phyloP scores from a whole-genome alignment of 225 moss, liverwort and hornwort genomes.

The Pleurozium schreberi region DNA sequence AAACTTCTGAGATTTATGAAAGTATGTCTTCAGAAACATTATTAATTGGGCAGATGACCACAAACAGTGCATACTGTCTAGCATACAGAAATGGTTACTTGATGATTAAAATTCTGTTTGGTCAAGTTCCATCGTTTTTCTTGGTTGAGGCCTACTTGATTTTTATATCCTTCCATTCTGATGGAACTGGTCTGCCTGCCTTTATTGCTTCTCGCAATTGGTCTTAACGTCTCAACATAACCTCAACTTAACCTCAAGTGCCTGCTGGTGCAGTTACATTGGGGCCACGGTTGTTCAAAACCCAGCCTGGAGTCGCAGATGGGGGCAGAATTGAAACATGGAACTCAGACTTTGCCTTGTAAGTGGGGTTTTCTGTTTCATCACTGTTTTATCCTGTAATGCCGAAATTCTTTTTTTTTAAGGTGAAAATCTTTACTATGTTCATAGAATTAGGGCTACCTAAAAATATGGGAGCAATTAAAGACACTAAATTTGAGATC shows the following conservation, averaged over 20 bases:
- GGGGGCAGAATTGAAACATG: conserved; percentile 37
- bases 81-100: neutral
- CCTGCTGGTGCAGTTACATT: conserved; percentile 40
- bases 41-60: neutral
- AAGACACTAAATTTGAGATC: too few relatives aligned
- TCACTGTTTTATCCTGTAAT: neutral
- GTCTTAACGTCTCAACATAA: neutral
- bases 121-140: neutral
- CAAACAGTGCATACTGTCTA: neutral
- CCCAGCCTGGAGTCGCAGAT: conserved; percentile 33
- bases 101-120: neutral
- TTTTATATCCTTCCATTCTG: neutral
- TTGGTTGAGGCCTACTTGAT: neutral
- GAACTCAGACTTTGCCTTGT: conserved; percentile 58
- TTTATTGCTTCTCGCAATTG: neutral
- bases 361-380: neutral
- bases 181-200: neutral
- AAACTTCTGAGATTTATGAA: neutral
- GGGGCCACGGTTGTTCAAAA: conserved; percentile 47
- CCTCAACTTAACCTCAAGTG: neutral
- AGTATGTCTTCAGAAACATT: neutral
- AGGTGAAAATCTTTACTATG: too few relatives aligned
- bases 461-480: too few relatives aligned
- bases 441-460: too few relatives aligned
- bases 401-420: neutral